Evolutionary conservation across 2,329 filamentous ascomycete genomes (phyloP).

Genomic region (Venturia carpophila): DNA sequence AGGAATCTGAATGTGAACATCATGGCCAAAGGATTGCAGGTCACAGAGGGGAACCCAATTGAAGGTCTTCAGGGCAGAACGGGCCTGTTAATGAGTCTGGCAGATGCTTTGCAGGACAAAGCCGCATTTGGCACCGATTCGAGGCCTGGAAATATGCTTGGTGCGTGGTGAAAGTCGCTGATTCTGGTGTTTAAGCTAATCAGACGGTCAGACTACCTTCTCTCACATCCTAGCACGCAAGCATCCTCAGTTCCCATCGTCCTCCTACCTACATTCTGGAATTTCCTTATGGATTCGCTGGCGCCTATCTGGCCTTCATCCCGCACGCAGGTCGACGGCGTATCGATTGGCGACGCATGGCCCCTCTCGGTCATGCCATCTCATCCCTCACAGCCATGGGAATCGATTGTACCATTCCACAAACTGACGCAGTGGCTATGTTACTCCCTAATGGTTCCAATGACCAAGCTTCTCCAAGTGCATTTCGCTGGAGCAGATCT

Average conservation of each 20-base stretch:
- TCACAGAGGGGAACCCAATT: slow-evolving; percentile 69
- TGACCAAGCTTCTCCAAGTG: slow-evolving; percentile 71
- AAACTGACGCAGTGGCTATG: slow-evolving; percentile 93
- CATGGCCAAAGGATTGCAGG: slow-evolving; percentile 77
- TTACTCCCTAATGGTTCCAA: slow-evolving; percentile 88
- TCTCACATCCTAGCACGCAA: slow-evolving; percentile 82
- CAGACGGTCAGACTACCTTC: slow-evolving; percentile 67
- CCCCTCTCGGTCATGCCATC: slow-evolving; percentile 77
- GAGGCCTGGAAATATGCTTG: slow-evolving; percentile 88
- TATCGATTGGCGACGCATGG: slow-evolving; percentile 90
- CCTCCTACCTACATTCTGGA: slow-evolving; percentile 81
- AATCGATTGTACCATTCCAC: slow-evolving; percentile 83
- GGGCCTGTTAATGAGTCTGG: slow-evolving; percentile 66
- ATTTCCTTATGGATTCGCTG: slow-evolving; percentile 79
- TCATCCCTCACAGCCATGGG: slow-evolving; percentile 62
- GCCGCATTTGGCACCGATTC: slow-evolving; percentile 79
- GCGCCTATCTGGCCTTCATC: slow-evolving; percentile 81
- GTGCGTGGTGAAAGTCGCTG: slow-evolving; percentile 42
- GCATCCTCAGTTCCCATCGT: slow-evolving; percentile 84
- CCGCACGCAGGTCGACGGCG: slow-evolving; percentile 77
- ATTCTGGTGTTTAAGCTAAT: slow-evolving; percentile 21
- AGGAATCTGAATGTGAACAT: slow-evolving; percentile 63
- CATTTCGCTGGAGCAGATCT: slow-evolving; percentile 77
- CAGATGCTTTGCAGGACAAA: slow-evolving; percentile 66
- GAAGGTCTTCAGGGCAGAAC: slow-evolving; percentile 80